Percentiles rank a stretch among this genome's conserved stretches.
Evolutionary conservation across 148 eudicot species (phyloP).

Genomic region (Pharnaceum exiguum): DNA sequence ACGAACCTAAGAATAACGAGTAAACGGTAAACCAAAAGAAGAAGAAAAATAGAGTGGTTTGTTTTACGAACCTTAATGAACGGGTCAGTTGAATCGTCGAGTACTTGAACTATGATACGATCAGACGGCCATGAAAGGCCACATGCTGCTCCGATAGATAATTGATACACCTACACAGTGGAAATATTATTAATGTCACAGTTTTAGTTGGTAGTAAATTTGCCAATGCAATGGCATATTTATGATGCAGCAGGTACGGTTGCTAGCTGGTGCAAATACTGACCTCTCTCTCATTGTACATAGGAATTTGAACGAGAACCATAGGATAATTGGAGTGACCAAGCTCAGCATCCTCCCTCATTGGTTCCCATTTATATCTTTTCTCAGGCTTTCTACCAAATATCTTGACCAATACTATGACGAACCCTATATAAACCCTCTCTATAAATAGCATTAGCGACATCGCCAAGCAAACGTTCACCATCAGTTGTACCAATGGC

Average conservation of each 20-base stretch:
- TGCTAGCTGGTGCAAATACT: background rate
- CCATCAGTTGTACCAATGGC: constrained; percentile 38
- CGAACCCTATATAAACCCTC: constrained; percentile 59
- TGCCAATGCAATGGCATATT: no score
- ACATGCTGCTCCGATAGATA: constrained; percentile 77
- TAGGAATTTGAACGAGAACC: constrained; percentile 76
- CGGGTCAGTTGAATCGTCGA: constrained; percentile 69
- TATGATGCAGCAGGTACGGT: no score
- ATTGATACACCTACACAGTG: constrained; percentile 48
- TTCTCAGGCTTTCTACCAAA: constrained; percentile 50
- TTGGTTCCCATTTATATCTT: constrained; percentile 53
- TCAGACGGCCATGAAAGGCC: constrained; percentile 80
- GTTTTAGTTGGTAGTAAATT: no score
- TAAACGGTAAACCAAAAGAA: background rate
- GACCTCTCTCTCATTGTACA: constrained; percentile 78
- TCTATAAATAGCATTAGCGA: constrained; percentile 63
- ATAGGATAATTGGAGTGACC: constrained; percentile 54
- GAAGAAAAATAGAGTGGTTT: background rate
- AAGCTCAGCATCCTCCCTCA: constrained; percentile 65
- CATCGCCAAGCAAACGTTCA: constrained; percentile 46
- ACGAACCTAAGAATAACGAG: no score
- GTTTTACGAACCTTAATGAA: constrained; percentile 32
- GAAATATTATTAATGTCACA: no score
- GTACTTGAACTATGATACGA: constrained; percentile 61
- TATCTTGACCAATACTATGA: constrained; percentile 37